These are phyloP conservation scores for Podospora anserina DNA, from an alignment of 495 filamentous ascomycete species.

Conservation along the genomic window DNA sequence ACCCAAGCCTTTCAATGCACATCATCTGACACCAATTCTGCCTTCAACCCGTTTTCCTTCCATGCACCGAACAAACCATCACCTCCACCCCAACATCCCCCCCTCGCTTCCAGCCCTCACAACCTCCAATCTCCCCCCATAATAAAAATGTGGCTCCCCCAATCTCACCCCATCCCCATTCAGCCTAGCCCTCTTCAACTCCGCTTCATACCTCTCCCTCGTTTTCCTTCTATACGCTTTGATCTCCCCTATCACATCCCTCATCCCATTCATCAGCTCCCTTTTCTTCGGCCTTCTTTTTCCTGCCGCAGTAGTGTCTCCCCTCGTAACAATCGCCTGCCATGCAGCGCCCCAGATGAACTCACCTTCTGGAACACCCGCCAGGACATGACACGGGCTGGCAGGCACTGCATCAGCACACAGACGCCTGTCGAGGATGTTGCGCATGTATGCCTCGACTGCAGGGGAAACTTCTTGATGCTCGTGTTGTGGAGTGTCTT, in stretches of 20 bases:
- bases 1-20: too few relatives aligned
- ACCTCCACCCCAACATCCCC: background rate
- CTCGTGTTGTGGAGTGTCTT: slow-evolving; percentile 11
- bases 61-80: too few relatives aligned
- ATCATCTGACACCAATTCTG: too few relatives aligned
- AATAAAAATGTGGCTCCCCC: slow-evolving; percentile 30
- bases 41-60: too few relatives aligned
- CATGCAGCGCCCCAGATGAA: slow-evolving; percentile 42
- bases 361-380: slow-evolving; percentile 38
- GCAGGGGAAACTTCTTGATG: slow-evolving; percentile 15
- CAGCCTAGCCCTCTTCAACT: slow-evolving; percentile 2
- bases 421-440: slow-evolving; percentile 19
- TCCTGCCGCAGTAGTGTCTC: background rate
- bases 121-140: slow-evolving; percentile 30
- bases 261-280: slow-evolving; percentile 28
- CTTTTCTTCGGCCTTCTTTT: slow-evolving; percentile 14
- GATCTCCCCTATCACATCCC: slow-evolving; percentile 39
- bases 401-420: slow-evolving; percentile 34
- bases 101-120: background rate
- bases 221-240: slow-evolving; percentile 36
- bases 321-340: slow-evolving; percentile 34
- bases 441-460: slow-evolving; percentile 39
- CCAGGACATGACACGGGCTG: slow-evolving; percentile 38
- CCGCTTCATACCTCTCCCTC: slow-evolving; percentile 23
- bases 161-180: slow-evolving; percentile 9